Base-by-base conservation (phyloP, 2,329 filamentous ascomycete genomes). In the Alternaria panax region DNA sequence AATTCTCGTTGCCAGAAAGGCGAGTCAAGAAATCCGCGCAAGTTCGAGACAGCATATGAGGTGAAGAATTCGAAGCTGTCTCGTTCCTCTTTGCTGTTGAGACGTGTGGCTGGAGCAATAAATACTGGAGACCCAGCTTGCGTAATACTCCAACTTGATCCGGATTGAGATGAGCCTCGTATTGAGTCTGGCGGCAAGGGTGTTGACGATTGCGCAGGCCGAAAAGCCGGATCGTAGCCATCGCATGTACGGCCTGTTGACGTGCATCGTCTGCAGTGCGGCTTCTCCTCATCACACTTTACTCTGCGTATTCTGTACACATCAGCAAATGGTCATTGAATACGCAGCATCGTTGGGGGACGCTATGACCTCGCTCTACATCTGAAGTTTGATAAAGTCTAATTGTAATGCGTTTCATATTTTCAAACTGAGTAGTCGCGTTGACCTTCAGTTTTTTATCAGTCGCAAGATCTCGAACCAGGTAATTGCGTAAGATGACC, bases 261-360 rank as follows among this genome's bases (percentile, higher is more conserved):
- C 6, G 64, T 70, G 53, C 73, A 76, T 27, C 73, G 65, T 14
- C 64, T 62, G 54, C 74, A 77, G 41, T 60, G 42, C 5, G 72
- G 74, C 53, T 73, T 76, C 41, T 67, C 65, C 45, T 77, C 73
- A 59, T 75, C 74, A 56, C 74, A 77, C 60, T 76, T 77, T 14
- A 77, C 63, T 55, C 64, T 67, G 27, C 73, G 72, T 41, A 76
- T 73, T 47, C 74, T 77, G 51, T 27, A 22, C 11, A 45, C 2
- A 42, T 64, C 27, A 64, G 52, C 46, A 27, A 28, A 51, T n/a
- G 40, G 18, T 22, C 14, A 43, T 48, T 7, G 34, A 1, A 27
- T 25, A 12, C 14, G 27, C 8, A 27, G 18, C 4, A 40, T 12
- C 18, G 3, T 11, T 5, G 14, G 34, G 22, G 25, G 12, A 9